A percentile compares a stretch with the other conserved stretches of the same genome.
Evolutionary conservation across 495 filamentous ascomycete genomes (phyloP).

Genomic region (Hyaloscypha variabilis): DNA sequence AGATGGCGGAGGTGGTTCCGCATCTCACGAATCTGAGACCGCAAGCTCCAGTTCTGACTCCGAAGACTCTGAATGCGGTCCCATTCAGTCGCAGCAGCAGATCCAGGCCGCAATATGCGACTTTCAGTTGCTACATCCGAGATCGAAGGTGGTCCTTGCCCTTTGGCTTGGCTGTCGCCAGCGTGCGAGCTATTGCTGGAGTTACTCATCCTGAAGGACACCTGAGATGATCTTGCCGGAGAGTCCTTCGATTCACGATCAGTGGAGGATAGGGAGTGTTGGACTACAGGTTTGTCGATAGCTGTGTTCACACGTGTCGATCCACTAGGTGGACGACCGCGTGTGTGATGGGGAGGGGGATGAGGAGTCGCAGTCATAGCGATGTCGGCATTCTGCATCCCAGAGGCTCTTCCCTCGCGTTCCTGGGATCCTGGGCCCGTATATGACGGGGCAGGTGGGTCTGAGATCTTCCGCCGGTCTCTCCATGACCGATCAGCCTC

Average conservation of each 20-base stretch:
- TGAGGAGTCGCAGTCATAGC: not conserved
- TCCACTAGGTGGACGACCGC: not conserved
- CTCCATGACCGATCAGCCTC: not conserved
- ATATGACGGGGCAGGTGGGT: not conserved
- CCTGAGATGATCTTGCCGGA: not conserved
- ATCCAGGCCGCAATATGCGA: not conserved
- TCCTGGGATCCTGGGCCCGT: not conserved
- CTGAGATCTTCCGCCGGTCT: not conserved
- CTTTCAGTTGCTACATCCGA: not conserved
- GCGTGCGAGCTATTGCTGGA: not conserved
- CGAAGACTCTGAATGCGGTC: not conserved
- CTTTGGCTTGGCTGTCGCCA: too few species aligned
- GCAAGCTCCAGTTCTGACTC: not conserved
- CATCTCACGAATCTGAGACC: slow-evolving; percentile 1
- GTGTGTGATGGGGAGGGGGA: not conserved
- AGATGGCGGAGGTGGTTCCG: not conserved
- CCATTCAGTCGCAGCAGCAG: not conserved
- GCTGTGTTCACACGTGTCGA: not conserved
- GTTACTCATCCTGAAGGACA: not conserved
- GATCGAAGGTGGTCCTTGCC: not conserved
- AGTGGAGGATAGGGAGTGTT: not conserved
- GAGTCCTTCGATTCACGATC: not conserved
- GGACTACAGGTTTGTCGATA: not conserved
- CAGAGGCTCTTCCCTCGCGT: not conserved
- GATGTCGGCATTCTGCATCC: not conserved